A percentile compares a stretch with the other conserved stretches of the same genome.
These are phyloP conservation scores for Hordeum pubiflorum DNA, from an alignment of 202 grass and related monocot genomes.

Conservation along the genomic window DNA sequence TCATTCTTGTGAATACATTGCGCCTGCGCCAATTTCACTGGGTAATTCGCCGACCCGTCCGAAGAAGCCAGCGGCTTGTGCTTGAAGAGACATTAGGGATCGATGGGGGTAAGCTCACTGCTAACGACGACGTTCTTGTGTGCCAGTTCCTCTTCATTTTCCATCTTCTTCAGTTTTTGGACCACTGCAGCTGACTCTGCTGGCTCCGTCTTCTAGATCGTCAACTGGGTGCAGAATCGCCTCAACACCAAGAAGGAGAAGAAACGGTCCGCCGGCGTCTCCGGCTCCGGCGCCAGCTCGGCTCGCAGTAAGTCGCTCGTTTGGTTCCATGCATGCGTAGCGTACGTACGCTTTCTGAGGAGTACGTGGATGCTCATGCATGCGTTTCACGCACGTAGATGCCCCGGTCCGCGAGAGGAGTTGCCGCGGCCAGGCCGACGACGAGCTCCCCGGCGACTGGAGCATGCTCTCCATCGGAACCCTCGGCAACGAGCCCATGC, in stretches of 20 bases:
- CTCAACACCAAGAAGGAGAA: conserved; percentile 52
- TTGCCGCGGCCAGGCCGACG: conserved; percentile 21
- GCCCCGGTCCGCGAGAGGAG: conserved; percentile 12
- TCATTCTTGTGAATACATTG: not conserved
- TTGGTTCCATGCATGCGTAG: not conserved
- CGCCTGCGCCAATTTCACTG: not conserved
- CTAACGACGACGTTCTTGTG: not conserved
- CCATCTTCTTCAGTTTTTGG: too few species aligned
- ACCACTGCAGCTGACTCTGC: not conserved
- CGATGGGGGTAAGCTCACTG: conserved; percentile 34
- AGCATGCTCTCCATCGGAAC: conserved; percentile 74
- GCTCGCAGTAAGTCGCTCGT: conserved; percentile 38
- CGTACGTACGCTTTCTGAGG: not conserved
- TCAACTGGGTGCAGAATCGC: conserved; percentile 84
- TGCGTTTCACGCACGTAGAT: conserved; percentile 27
- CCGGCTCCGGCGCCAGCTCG: not conserved
- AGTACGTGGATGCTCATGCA: not conserved
- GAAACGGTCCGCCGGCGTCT: conserved; percentile 23
- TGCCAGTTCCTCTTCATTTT: not conserved
- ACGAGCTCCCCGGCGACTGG: conserved; percentile 28
- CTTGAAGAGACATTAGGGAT: not conserved
- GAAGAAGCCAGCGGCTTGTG: not conserved
- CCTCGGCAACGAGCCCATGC: conserved; percentile 46
- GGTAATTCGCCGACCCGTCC: not conserved
- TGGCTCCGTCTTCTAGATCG: conserved; percentile 33